A percentile compares a stretch with the other conserved stretches of the same genome.
These are phyloP conservation scores for Apostasia shenzhenica DNA, from an alignment of 106 monocot genomes.

Conservation along the genomic window DNA sequence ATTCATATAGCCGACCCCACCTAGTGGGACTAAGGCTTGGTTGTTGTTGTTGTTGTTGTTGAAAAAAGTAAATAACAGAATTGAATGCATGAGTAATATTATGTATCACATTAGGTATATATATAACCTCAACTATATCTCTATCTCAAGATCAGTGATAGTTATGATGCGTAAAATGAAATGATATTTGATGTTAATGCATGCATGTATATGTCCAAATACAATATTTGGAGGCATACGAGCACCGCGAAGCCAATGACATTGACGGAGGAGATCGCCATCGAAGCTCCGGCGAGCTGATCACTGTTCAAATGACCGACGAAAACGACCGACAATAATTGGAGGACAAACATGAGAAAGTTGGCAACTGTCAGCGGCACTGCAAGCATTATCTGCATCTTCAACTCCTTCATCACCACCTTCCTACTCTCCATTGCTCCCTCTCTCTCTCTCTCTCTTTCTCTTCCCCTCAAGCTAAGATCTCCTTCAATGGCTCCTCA, in stretches of 20 bases:
- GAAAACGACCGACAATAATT: background rate
- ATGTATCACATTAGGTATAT: too few relatives aligned
- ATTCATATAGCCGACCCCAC: too few relatives aligned
- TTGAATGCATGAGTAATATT: too few relatives aligned
- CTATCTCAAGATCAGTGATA: too few relatives aligned
- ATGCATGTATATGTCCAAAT: too few relatives aligned
- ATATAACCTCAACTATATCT: too few relatives aligned
- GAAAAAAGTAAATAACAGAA: too few relatives aligned
- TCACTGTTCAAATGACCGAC: background rate
- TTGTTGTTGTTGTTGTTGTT: too few relatives aligned
- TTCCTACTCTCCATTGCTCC: background rate
- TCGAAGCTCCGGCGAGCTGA: conserved; percentile 1
- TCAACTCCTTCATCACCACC: background rate
- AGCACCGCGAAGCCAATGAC: background rate
- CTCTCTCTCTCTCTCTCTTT: background rate
- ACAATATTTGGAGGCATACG: background rate
- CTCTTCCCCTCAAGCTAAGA: background rate
- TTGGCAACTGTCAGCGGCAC: background rate
- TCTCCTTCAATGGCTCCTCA: too few relatives aligned
- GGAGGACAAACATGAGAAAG: conserved; percentile 5
- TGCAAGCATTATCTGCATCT: background rate
- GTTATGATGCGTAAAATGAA: too few relatives aligned
- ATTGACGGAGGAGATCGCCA: conserved; percentile 3
- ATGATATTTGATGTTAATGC: too few relatives aligned
- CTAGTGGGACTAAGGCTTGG: too few relatives aligned